phyloP scores from a whole-genome alignment of 176 grass and related monocot species.

The Miscanthus lutarioriparius region DNA sequence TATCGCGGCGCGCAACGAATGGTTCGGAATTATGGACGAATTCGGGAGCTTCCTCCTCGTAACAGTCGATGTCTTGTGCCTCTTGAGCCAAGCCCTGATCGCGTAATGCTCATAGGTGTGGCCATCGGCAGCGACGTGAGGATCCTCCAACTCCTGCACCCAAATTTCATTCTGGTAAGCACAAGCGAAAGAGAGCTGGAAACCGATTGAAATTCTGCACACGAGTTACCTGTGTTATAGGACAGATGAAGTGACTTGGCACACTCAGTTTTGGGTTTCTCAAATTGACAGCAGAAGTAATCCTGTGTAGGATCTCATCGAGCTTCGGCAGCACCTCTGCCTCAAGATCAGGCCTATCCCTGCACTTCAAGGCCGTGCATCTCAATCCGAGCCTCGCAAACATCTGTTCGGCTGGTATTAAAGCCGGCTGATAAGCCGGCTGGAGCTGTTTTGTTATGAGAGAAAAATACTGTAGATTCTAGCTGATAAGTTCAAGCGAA shows the following conservation, averaged over 20 bases:
- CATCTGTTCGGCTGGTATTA: too few species aligned
- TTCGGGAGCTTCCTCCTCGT: constrained; percentile 46
- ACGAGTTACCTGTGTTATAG: constrained; percentile 64
- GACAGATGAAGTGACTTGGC: constrained; percentile 79
- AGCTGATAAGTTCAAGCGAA: too few species aligned
- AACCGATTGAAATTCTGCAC: not conserved
- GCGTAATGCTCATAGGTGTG: constrained; percentile 75
- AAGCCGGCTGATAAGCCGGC: too few species aligned
- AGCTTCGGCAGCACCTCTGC: constrained; percentile 66
- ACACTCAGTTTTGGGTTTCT: constrained; percentile 24
- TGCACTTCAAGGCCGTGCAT: constrained; percentile 67
- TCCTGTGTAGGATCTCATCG: constrained; percentile 53
- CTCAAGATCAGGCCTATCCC: constrained; percentile 80
- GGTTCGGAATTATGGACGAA: constrained; percentile 67
- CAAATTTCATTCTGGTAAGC: not conserved
- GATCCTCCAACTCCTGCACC: constrained; percentile 75
- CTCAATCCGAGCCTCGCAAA: constrained; percentile 66
- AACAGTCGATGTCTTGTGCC: constrained; percentile 63
- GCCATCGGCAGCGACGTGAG: constrained; percentile 79
- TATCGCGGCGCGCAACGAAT: constrained; percentile 61
- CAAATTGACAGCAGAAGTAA: constrained; percentile 35
- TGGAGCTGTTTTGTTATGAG: too few species aligned
- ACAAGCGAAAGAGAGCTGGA: not conserved
- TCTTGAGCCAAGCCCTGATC: constrained; percentile 79
- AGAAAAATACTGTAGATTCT: too few species aligned